Base-by-base conservation (phyloP, 2,329 filamentous ascomycete genomes). In the Dactylonectria estremocensis region DNA sequence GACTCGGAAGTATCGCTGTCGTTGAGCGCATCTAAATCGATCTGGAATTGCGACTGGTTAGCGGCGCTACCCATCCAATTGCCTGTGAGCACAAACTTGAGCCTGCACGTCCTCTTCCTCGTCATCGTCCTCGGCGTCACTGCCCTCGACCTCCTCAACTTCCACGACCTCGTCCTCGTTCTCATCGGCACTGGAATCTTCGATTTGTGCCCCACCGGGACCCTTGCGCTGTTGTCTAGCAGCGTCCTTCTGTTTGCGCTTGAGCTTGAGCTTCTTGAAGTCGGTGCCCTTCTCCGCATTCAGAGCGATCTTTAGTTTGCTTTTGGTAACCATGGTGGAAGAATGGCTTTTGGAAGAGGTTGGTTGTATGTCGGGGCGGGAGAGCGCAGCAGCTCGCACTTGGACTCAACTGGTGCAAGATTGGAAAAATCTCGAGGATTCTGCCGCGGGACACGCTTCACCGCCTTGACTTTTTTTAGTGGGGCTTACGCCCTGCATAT, bases 1-100 rank as follows among this genome's bases (percentile, higher is more conserved):
- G 93, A 92, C 73, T 96, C 92, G 45, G 86, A 88, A 68, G 82
- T 83, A 69, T 91, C 89, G 78, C 87, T 89, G 72, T 91, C 89
- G 77, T 91, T 86, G 72, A 91, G 81, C 54, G 82, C 88, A 13
- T 85, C 84, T 66, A 87, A 81, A 72, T 91, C 86, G 73, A 88
- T 78, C 84, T 87, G 73, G 13, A 40, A 46, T 52, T 48, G 48
- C 45, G 33, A 37, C 49, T 24, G 7, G 48, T 66, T 54, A 66
- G 64, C 28, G 33, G 20, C 5, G 35, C 1, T 28, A 3, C 24
- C 20, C 4, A 20, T 14, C 22, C 45, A 65, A 65, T 66, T 61
- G 37, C 14, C 8, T 24, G 7, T 2, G 5, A 10, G 10, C 13
- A 59, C 77, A 66, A 61, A 79, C 78, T 61, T 78, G 73, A 20